A percentile compares a stretch with the other conserved stretches of the same genome.
phyloP scores from a whole-genome alignment of 192 early-diverging fungal species.

The Endogone sp. region DNA sequence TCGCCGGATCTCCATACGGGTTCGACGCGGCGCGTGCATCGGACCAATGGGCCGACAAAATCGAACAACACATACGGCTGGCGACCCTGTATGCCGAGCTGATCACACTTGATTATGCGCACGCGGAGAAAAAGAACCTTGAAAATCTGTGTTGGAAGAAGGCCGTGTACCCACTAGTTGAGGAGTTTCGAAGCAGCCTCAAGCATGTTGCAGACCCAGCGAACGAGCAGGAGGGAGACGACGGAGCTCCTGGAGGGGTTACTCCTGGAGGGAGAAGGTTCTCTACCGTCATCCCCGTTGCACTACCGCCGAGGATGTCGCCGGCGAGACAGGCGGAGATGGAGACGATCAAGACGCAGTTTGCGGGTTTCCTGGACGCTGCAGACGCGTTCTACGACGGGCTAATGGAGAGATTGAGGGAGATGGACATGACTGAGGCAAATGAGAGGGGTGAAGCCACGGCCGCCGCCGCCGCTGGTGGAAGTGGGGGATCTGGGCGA shows the following conservation, averaged over 20 bases:
- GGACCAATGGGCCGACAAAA: slow-evolving; percentile 27
- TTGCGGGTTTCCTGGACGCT: slow-evolving; percentile 36
- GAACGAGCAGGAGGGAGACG: slow-evolving; percentile 14
- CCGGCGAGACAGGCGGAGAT: neutral
- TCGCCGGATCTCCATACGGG: neutral
- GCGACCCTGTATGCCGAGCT: slow-evolving; percentile 38
- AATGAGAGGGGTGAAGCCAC: no score
- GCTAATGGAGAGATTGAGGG: slow-evolving; percentile 26
- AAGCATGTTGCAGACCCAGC: slow-evolving; percentile 6
- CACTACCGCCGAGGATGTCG: no score
- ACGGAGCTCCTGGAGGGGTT: neutral
- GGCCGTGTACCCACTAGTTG: slow-evolving; percentile 47
- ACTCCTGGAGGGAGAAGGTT: no score
- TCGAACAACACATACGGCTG: slow-evolving; percentile 25
- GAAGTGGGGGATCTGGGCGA: slow-evolving; percentile 8
- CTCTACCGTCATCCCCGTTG: no score
- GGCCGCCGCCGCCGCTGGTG: slow-evolving; percentile 4
- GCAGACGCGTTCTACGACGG: slow-evolving; percentile 44
- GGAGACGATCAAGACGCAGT: slow-evolving; percentile 25
- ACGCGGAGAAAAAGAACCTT: slow-evolving; percentile 49
- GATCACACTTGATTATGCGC: slow-evolving; percentile 38
- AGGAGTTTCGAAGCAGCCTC: slow-evolving; percentile 44
- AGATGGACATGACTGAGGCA: slow-evolving; percentile 24
- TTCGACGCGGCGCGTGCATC: neutral
- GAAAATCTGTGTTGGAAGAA: slow-evolving; percentile 51